Conservation (phyloP, 345 rosid genomes). For the Rhodamnia argentea region DNA sequence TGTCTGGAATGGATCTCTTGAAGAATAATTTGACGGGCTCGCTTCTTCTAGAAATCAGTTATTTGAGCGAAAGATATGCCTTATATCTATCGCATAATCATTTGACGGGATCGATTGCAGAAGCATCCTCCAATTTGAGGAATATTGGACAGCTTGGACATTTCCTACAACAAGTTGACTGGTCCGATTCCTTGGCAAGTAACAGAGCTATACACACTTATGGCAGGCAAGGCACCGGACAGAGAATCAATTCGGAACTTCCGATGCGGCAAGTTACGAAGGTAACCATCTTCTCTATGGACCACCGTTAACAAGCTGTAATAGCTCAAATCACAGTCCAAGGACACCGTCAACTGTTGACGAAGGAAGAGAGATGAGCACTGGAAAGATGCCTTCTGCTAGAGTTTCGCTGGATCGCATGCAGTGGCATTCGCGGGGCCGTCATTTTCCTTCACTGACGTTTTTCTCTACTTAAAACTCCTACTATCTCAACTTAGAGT, state of each 20-base stretch:
- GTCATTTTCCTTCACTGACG: background rate
- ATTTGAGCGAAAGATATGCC: background rate
- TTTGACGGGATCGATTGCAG: conserved; percentile 7
- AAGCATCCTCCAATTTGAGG: conserved; percentile 2
- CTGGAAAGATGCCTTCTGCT: background rate
- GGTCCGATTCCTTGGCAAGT: conserved; percentile 10
- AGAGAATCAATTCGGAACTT: conserved; percentile 13
- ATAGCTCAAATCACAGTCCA: background rate
- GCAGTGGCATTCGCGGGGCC: background rate
- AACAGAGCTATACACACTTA: background rate
- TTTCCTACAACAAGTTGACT: conserved; percentile 8
- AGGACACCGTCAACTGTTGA: background rate
- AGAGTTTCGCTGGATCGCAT: background rate
- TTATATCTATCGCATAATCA: conserved; percentile 17
- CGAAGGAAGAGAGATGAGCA: background rate
- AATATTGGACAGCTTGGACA: conserved; percentile 23
- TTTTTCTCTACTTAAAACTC: background rate
- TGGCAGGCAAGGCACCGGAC: background rate
- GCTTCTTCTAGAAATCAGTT: background rate
- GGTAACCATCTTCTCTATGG: background rate
- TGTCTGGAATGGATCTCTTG: background rate
- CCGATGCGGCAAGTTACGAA: conserved; percentile 2
- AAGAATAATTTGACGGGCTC: background rate
- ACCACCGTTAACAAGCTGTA: background rate
- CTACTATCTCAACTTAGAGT: background rate